Conservation (phyloP, 306 rosid species). For the Cucurbita argyrosperma region DNA sequence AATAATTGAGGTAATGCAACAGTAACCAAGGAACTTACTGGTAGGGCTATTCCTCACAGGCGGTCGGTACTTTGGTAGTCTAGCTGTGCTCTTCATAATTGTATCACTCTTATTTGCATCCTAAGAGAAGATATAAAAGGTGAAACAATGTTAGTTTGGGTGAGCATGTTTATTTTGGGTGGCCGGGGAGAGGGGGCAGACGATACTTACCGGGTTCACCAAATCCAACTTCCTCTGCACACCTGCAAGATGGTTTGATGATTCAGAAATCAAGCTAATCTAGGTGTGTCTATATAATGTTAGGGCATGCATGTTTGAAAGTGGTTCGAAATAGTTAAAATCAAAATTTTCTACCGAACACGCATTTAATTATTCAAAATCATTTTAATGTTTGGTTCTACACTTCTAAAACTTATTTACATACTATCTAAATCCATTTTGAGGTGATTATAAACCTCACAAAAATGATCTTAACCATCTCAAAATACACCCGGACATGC, state of each 20-base stretch:
- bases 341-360: too few species aligned
- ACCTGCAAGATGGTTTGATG: slow-evolving; percentile 26
- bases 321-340: too few species aligned
- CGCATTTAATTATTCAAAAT: too few species aligned
- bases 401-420: too few species aligned
- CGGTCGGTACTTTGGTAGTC: slow-evolving; percentile 53
- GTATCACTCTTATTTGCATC: slow-evolving; percentile 48
- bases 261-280: not conserved
- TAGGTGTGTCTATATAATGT: not conserved
- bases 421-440: too few species aligned
- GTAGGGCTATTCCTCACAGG: slow-evolving; percentile 65
- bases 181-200: not conserved
- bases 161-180: not conserved
- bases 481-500: too few species aligned
- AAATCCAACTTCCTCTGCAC: slow-evolving; percentile 88
- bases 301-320: not conserved
- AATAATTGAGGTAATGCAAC: not conserved
- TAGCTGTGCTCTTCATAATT: slow-evolving; percentile 25
- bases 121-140: slow-evolving; percentile 11
- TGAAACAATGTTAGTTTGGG: not conserved
- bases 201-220: slow-evolving; percentile 44
- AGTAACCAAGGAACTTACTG: slow-evolving; percentile 14
- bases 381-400: too few species aligned
- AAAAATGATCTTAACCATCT: too few species aligned
- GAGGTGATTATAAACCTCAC: too few species aligned